A percentile compares a stretch with the other conserved stretches of the same genome.
Conservation (phyloP, 169 alveolate genomes). For the Eimeria praecox region DNA sequence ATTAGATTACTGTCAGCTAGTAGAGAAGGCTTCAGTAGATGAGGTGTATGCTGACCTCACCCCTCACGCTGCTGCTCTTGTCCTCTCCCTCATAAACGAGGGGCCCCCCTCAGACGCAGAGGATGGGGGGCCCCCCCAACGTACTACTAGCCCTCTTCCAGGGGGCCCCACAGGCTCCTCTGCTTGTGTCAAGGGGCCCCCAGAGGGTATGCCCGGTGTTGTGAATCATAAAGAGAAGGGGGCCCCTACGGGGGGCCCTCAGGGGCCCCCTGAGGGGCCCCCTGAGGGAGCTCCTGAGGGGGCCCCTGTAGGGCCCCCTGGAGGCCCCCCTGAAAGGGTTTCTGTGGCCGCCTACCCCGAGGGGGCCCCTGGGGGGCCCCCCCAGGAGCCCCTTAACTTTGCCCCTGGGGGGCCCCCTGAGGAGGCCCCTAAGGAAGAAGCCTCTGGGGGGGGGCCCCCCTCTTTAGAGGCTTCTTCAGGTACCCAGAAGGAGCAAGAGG, state of each 20-base stretch:
- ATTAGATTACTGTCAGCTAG: slow-evolving; percentile 9
- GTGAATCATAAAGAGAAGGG: too few relatives aligned
- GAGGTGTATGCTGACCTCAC: slow-evolving; percentile 64
- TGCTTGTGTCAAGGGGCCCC: background rate
- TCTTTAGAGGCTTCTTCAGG: too few relatives aligned
- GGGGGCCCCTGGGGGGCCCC: too few relatives aligned
- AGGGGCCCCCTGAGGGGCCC: too few relatives aligned
- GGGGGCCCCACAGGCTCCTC: background rate
- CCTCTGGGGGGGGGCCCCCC: background rate
- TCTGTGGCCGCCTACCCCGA: too few relatives aligned
- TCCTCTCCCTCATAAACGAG: background rate
- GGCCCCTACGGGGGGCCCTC: too few relatives aligned
- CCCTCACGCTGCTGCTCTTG: background rate
- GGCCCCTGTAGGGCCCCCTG: too few relatives aligned
- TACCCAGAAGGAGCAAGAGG: too few relatives aligned
- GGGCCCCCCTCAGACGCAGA: slow-evolving; percentile 12
- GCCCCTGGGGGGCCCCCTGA: background rate
- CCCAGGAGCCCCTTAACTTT: too few relatives aligned
- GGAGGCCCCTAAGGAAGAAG: background rate
- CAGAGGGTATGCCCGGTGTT: too few relatives aligned
- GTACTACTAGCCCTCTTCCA: background rate
- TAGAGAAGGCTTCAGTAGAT: slow-evolving; percentile 63
- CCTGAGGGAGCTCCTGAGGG: too few relatives aligned
- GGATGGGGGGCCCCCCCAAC: background rate
- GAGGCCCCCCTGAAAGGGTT: too few relatives aligned